Evolutionary conservation across 108 stramenopile species (phyloP), one percentile per base, ranked within the genome.

Genomic region (Nitzschia palea): DNA sequence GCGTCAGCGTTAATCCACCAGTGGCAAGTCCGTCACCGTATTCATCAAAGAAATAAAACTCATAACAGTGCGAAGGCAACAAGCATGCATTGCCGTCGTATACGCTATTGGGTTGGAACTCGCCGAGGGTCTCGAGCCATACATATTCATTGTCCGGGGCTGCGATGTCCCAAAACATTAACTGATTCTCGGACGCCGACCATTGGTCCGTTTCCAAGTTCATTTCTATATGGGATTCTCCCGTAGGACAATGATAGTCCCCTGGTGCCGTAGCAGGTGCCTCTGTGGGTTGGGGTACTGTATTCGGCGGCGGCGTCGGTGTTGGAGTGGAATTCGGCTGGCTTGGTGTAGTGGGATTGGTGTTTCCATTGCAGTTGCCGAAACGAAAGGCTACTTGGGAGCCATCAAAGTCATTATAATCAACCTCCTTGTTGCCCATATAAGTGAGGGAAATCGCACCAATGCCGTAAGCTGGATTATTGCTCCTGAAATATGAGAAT

Each of bases 21-120:
- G 55, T 12, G n/a, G 20, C 15, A 15, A 56, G 33, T 29, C 55
- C 55, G 4, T 56, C 55, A 2, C 55, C 55, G n/a, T 22, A 56
- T 22, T 17, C 12, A 35, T 56, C 55, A 22, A 56, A 32, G 33
- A 56, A 56, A 35, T 56, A 56, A 32, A 56, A 56, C 55, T 56
- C 20, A 4, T 56, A 56, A 32, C 55, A 56, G 33, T 32, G 12
- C 8, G 27, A 17, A 20, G 15, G 31, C 3, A 33, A 17, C 3
- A 32, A 17, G 20, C 55, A 56, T 18, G 55, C 33, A 29, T 10
- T 18, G 9, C 55, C 55, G 30, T 56, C 55, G 31, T 56, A 56
- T 9, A 33, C 29, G 17, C 26, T 34, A 32, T 56, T 56, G 1
- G 31, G 31, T 35, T 27, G 55, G 30, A 56, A 56, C 30, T 32